phyloP scores from a whole-genome alignment of 306 rosid species.

The Vigna radiata region DNA sequence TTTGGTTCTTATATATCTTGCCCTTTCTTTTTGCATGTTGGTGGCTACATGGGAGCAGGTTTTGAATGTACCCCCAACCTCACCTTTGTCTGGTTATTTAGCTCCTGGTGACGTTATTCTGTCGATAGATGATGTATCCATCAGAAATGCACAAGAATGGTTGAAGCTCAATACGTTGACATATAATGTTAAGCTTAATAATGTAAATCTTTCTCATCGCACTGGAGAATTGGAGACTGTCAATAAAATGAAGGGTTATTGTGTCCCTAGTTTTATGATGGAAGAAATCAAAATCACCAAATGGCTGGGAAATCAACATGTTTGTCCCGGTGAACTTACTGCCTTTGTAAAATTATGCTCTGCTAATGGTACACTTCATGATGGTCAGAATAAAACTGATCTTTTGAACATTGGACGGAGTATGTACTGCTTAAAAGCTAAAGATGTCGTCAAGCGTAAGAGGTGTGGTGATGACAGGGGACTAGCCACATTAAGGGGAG shows the following conservation, averaged over 20 bases:
- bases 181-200: conserved; percentile 50
- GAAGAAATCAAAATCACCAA: conserved; percentile 56
- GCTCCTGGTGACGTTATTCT: conserved; percentile 71
- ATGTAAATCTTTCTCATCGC: conserved; percentile 44
- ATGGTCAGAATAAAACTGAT: conserved; percentile 46
- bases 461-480: conserved; percentile 78
- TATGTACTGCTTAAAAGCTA: conserved; percentile 70
- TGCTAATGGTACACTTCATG: conserved; percentile 36
- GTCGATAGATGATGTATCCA: conserved; percentile 66
- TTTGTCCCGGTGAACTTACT: conserved; percentile 62
- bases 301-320: conserved; percentile 46
- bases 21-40: conserved; percentile 41
- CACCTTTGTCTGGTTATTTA: conserved; percentile 78
- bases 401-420: conserved; percentile 43
- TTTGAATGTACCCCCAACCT: conserved; percentile 62
- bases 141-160: conserved; percentile 75
- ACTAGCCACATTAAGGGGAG: conserved; percentile 42
- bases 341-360: conserved; percentile 62
- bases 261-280: conserved; percentile 65
- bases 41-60: conserved; percentile 63
- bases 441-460: conserved; percentile 60
- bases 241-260: conserved; percentile 70
- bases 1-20: conserved; percentile 1
- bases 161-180: conserved; percentile 56
- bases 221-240: conserved; percentile 43